Evolutionary conservation across 164 flowering plant genomes (phyloP), one percentile per base, ranked within the genome.

Genomic region (Chimonanthus praecox): DNA sequence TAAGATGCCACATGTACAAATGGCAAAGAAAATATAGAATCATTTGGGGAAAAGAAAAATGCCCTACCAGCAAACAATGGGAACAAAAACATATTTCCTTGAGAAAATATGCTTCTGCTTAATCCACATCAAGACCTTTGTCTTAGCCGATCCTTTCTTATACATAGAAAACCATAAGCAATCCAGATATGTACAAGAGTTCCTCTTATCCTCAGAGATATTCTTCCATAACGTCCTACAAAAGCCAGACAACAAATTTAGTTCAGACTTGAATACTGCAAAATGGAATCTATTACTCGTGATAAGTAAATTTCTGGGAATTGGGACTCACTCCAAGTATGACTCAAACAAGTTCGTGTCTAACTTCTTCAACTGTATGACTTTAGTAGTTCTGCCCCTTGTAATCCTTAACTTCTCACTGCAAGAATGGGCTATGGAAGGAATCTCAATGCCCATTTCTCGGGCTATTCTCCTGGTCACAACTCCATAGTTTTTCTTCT

Each of bases 121-220:
- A 58, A 81, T 76, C 83, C 83, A 78, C 20, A 2, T 68, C 63
- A 81, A 63, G 65, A 81, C 81, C 70, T 78, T 77, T 61, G 58
- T 54, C 47, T 75, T 75, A 51, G 51, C 66, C 72, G 67, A 63
- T 54, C 66, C 58, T 65, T 70, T 51, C 71, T 67, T 73, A 43
- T 78, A 78, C 69, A 75, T 58, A 50, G 70, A 47, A 80, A 80
- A 80, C 80, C 83, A 80, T 64, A 80, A 73, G 70, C 78, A 80
- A 46, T 78, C 83, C 61, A 80, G 72, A 75, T 75, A 80, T 70
- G 78, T 49, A 51, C 58, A 77, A 18, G 69, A 69, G 21, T 45
- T 73, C 64, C 44, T 75, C 74, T 62, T 78, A 49, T 80, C 75
- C 58, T 73, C 74, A 15, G 78, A 69, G n/a, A 78, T 44, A 1